Conservation (phyloP, 192 early-diverging fungal species). For the Coemansia reversa region DNA sequence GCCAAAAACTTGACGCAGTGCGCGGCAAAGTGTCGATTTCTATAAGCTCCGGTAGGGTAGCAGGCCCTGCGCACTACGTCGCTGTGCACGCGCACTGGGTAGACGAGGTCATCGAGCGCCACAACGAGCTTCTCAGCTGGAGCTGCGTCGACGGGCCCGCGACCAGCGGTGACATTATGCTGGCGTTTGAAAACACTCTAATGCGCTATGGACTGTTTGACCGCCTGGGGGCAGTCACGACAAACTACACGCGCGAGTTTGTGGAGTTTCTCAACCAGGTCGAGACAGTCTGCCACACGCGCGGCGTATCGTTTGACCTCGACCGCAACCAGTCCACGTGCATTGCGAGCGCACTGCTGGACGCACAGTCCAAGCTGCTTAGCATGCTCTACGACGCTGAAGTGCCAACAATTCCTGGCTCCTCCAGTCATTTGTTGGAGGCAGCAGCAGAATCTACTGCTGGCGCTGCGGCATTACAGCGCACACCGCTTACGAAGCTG, state of each 20-base stretch:
- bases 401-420: not conserved
- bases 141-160: conserved; percentile 39
- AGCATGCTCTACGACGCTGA: conserved; percentile 11
- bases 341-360: conserved; percentile 35
- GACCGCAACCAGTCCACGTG: conserved; percentile 50
- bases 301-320: conserved; percentile 45
- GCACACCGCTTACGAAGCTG: conserved; percentile 34
- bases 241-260: conserved; percentile 52
- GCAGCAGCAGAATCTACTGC: not conserved
- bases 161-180: conserved; percentile 45
- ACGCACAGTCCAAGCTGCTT: conserved; percentile 39
- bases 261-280: conserved; percentile 53
- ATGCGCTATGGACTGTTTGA: conserved; percentile 32
- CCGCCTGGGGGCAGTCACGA: conserved; percentile 37
- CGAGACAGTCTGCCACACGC: conserved; percentile 51
- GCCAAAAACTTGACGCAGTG: conserved; percentile 18
- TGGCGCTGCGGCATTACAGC: not conserved
- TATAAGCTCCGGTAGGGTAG: conserved; percentile 29
- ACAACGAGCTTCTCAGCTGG: conserved; percentile 41
- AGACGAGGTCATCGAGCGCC: conserved; percentile 31
- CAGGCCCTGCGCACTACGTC: conserved; percentile 24
- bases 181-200: conserved; percentile 46
- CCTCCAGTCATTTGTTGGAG: not conserved
- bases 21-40: conserved; percentile 37
- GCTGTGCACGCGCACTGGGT: conserved; percentile 48